phyloP scores from a whole-genome alignment of 1,284 basidiomycete species.

The Puccinia horiana region DNA sequence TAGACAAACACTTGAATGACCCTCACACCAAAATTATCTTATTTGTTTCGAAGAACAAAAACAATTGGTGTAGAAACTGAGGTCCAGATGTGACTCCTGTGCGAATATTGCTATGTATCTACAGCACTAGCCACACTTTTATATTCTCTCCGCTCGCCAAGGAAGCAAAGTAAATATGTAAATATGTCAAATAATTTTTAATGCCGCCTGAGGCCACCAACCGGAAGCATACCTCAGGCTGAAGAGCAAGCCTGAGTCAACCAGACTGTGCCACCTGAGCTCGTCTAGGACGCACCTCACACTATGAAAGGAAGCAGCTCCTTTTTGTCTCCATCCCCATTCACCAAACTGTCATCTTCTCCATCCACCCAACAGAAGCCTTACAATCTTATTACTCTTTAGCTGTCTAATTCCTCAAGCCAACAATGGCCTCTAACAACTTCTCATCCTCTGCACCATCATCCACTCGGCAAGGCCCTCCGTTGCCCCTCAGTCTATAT shows the following conservation, averaged over 20 bases:
- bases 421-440: too few species aligned
- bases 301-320: neutral
- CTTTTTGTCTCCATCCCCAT: neutral
- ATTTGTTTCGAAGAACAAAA: neutral
- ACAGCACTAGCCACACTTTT: neutral
- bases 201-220: neutral
- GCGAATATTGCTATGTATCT: slow-evolving; percentile 1
- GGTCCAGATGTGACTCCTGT: neutral
- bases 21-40: too few species aligned
- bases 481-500: too few species aligned
- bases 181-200: too few species aligned
- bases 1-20: too few species aligned
- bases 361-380: neutral
- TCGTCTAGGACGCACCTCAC: neutral
- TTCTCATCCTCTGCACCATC: too few species aligned
- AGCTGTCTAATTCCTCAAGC: too few species aligned
- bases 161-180: too few species aligned
- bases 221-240: neutral
- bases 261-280: neutral
- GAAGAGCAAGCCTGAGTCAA: neutral
- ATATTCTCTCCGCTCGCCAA: neutral
- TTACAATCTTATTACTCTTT: neutral
- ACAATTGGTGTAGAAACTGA: neutral
- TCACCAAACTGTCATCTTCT: neutral
- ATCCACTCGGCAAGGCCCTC: too few species aligned